Evolutionary conservation across 164 flowering plant genomes (phyloP).

Genomic region (Macadamia tetraphylla): DNA sequence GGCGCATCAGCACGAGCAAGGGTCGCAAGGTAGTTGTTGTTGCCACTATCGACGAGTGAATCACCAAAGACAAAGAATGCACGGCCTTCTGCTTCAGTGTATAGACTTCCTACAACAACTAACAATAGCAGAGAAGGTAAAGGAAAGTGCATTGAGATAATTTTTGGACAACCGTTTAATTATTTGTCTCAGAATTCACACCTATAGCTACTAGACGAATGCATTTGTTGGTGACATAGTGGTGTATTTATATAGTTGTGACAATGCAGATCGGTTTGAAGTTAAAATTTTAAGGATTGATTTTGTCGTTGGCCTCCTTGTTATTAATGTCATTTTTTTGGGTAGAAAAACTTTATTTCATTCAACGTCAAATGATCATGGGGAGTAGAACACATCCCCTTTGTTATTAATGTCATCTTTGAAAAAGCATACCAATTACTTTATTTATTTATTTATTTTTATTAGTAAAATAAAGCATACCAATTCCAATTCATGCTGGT

Average conservation of each 20-base stretch:
- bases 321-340: not conserved
- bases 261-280: no score
- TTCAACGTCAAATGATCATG: no score
- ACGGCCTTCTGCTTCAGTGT: constrained; percentile 16
- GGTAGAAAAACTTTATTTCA: no score
- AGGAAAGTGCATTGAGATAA: constrained; percentile 7
- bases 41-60: constrained; percentile 75
- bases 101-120: not conserved
- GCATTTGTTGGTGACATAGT: not conserved
- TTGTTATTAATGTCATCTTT: no score
- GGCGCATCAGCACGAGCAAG: constrained; percentile 72
- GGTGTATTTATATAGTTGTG: not conserved
- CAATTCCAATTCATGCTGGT: no score
- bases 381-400: no score
- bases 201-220: not conserved
- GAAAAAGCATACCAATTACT: no score
- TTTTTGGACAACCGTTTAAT: no score
- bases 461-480: no score
- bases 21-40: constrained; percentile 67
- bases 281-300: no score
- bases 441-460: no score
- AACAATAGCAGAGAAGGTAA: constrained; percentile 1
- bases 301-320: not conserved
- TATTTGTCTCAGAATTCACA: no score
- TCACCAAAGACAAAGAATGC: constrained; percentile 90